Percentiles rank a stretch among this genome's conserved stretches.
Evolutionary conservation across 805 yeast species (phyloP).

Genomic region (Candida khao-thaluensis): DNA sequence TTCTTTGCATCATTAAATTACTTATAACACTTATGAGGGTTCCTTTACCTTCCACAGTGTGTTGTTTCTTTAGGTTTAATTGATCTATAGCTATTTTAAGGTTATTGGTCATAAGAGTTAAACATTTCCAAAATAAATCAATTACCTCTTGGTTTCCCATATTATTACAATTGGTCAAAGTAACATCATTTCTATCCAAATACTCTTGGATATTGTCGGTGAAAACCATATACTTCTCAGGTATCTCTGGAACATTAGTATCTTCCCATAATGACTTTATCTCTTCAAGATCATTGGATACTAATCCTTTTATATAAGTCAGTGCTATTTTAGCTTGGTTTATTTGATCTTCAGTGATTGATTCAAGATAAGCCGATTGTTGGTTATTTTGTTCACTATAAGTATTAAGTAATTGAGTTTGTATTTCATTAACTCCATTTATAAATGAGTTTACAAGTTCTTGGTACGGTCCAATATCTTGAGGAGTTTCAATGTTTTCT

Average conservation of each 20-base stretch:
- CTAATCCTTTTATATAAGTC: slow-evolving; percentile 27
- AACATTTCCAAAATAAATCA: slow-evolving; percentile 37
- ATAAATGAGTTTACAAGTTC: slow-evolving; percentile 23
- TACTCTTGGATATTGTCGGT: slow-evolving; percentile 45
- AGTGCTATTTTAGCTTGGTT: slow-evolving; percentile 33
- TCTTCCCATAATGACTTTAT: slow-evolving; percentile 35
- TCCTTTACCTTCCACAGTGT: slow-evolving; percentile 29
- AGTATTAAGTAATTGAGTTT: slow-evolving; percentile 17
- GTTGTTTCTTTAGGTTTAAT: slow-evolving; percentile 20
- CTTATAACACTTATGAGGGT: slow-evolving; percentile 36
- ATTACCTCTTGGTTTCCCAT: slow-evolving; percentile 12
- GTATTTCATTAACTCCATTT: slow-evolving; percentile 18
- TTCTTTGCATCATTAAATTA: slow-evolving; percentile 47
- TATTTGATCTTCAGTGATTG: slow-evolving; percentile 26
- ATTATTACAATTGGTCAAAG: slow-evolving; percentile 11
- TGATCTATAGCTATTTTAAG: slow-evolving; percentile 41
- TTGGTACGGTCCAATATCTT: slow-evolving; percentile 11
- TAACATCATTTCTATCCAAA: slow-evolving; percentile 35
- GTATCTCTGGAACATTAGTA: slow-evolving; percentile 21
- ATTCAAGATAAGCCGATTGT: slow-evolving; percentile 24
- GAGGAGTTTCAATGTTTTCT: slow-evolving; percentile 22
- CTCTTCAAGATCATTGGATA: slow-evolving; percentile 22
- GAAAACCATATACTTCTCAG: slow-evolving; percentile 42
- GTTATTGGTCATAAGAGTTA: slow-evolving; percentile 35
- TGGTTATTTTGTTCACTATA: slow-evolving; percentile 19